phyloP scores from a whole-genome alignment of 78 protist species.

The Bodo saltans region DNA sequence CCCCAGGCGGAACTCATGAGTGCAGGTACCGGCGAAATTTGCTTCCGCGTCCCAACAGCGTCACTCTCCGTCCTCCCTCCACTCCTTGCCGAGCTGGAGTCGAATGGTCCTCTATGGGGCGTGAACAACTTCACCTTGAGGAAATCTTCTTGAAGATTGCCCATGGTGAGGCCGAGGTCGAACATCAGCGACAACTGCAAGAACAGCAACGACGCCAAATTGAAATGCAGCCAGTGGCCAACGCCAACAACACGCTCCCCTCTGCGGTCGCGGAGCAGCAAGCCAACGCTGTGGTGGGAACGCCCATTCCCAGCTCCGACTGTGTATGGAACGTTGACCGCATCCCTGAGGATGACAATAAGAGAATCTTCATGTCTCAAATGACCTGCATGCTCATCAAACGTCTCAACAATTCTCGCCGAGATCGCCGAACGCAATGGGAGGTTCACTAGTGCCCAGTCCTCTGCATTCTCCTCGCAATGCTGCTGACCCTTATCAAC shows the following conservation, averaged over 20 bases:
- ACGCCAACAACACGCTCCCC: too few species aligned
- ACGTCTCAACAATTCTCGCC: constrained; percentile 9
- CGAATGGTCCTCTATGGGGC: background rate
- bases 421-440: background rate
- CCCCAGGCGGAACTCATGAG: background rate
- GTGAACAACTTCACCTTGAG: background rate
- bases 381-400: background rate
- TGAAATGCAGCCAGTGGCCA: too few species aligned
- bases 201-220: background rate
- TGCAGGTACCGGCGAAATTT: background rate
- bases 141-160: constrained; percentile 14
- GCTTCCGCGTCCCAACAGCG: background rate
- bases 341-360: background rate
- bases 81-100: background rate
- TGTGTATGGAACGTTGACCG: too few species aligned
- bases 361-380: background rate
- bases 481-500: background rate
- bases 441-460: constrained; percentile 2
- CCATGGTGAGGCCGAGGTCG: background rate
- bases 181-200: background rate
- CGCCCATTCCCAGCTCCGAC: too few species aligned
- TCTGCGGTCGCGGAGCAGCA: too few species aligned
- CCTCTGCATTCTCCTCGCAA: constrained; percentile 14
- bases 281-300: constrained; percentile 24
- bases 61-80: background rate